phyloP scores from a whole-genome alignment of 106 monocot genomes.

The Triglochin maritima region DNA sequence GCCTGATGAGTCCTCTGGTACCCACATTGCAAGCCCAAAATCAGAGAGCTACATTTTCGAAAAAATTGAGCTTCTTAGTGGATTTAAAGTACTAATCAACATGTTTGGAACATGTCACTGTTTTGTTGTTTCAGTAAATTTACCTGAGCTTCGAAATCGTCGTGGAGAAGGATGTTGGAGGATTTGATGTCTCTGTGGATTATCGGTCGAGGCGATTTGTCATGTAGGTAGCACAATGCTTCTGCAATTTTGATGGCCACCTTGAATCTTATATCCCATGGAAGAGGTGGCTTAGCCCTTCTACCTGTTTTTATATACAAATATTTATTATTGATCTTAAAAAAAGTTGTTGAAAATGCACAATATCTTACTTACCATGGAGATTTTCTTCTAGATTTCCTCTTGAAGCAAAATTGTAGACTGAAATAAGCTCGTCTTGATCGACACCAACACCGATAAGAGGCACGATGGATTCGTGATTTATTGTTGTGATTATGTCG shows the following conservation, averaged over 20 bases:
- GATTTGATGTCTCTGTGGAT: conserved; percentile 95
- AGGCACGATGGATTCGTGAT: conserved; percentile 50
- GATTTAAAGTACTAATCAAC: neutral
- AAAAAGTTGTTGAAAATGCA: neutral
- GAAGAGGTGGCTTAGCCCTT: conserved; percentile 22
- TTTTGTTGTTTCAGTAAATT: neutral
- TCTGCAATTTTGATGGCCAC: conserved; percentile 58
- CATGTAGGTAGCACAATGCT: conserved; percentile 56
- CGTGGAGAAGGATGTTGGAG: conserved; percentile 84
- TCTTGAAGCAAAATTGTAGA: conserved; percentile 53
- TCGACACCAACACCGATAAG: conserved; percentile 59
- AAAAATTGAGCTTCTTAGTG: too few relatives aligned
- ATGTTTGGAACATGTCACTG: neutral
- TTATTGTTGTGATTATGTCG: conserved; percentile 57
- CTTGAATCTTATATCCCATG: conserved; percentile 63
- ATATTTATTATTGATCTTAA: neutral
- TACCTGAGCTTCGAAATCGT: conserved; percentile 57
- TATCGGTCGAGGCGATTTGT: conserved; percentile 25
- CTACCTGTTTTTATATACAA: conserved; percentile 24
- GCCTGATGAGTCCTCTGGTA: conserved; percentile 29
- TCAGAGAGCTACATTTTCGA: conserved; percentile 37
- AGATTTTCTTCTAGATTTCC: conserved; percentile 89
- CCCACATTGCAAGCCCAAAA: conserved; percentile 67
- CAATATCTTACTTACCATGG: conserved; percentile 33
- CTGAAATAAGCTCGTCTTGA: conserved; percentile 39